Base-by-base conservation (phyloP, 1,139 yeast genomes). In the Kodamaea derodonti region DNA sequence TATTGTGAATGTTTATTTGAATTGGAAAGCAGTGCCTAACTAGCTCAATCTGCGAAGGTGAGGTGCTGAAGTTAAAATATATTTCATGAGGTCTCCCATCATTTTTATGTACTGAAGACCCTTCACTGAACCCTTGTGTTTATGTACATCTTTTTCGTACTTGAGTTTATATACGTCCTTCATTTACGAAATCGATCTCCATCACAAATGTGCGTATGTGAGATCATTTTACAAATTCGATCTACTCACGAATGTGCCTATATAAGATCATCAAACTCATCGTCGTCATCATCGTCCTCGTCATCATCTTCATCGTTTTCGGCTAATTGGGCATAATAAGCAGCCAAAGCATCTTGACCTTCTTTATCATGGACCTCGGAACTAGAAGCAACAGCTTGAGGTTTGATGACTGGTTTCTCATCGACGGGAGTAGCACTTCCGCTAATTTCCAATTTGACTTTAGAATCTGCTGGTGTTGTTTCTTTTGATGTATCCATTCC, bases 261-360 rank as follows among this genome's bases (percentile, higher is more conserved):
- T 9, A 6, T 18, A 18, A 18, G 22, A 41, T 69, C 76, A 32
- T 71, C 79, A 24, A 70, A 74, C 27, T 69, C 77, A 29, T 71
- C 79, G 13, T 62, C 70, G 16, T 64, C 69, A 12, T 77, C 83
- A 2, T 77, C 83, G 7, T 74, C 83, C 2, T 75, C 83, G 24
- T 64, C 84, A 33, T 77, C 84, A 38, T 70, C 73, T 3, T 71
- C 79, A 51, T 80, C 84, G 42, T 75, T 65, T 41, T 75, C 76
- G 15, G 80, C 84, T 54, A 82, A 69, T 46, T 79, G 79, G 4
- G 84, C 86, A 54, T 84, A 85, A 54, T 82, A 84, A 1, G 86
- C 86, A 2, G 88, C 85, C 60, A 84, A 69, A 2, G 86, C 88
- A 48, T 81, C 86, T 51, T 82, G 84, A 12, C 82, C 84, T 49